These are phyloP conservation scores for Penicillium subrubescens DNA, from an alignment of 495 filamentous ascomycete species.

Conservation along the genomic window DNA sequence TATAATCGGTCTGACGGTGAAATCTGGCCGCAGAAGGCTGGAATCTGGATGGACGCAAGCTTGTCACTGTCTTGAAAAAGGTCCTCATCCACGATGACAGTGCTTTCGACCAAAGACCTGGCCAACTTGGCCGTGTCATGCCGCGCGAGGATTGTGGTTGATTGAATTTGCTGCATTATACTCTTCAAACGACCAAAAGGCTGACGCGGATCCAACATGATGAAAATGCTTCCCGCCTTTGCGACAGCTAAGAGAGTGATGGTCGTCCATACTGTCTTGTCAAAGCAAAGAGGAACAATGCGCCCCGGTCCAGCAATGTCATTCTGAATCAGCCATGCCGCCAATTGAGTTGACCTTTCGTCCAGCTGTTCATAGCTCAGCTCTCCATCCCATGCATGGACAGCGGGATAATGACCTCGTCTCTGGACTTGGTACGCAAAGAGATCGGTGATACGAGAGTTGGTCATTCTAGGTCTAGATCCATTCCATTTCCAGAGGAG, in stretches of 20 bases:
- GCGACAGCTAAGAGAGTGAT: constrained; percentile 48
- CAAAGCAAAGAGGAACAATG: neutral
- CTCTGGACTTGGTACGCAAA: neutral
- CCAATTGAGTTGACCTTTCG: neutral
- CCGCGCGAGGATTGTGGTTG: neutral
- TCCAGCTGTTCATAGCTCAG: neutral
- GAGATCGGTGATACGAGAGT: neutral
- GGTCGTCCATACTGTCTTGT: constrained; percentile 38
- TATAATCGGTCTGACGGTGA: neutral
- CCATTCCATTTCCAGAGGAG: neutral
- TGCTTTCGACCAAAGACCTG: neutral
- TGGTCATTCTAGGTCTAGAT: neutral
- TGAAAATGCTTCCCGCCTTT: constrained; percentile 30
- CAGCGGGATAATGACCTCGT: constrained; percentile 19
- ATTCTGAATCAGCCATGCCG: neutral
- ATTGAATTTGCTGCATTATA: constrained; percentile 3
- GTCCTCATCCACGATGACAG: neutral
- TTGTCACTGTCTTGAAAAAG: neutral
- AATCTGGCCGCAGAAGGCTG: constrained; percentile 28
- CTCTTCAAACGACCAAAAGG: neutral
- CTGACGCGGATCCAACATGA: constrained; percentile 12
- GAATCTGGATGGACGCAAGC: constrained; percentile 26
- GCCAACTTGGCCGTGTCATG: neutral
- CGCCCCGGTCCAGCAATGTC: constrained; percentile 23
- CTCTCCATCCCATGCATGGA: neutral